Percentiles rank a stretch among this genome's conserved stretches.
Conservation (phyloP, 371 early-diverging fungal genomes). For the Rhizopus microsporus region DNA sequence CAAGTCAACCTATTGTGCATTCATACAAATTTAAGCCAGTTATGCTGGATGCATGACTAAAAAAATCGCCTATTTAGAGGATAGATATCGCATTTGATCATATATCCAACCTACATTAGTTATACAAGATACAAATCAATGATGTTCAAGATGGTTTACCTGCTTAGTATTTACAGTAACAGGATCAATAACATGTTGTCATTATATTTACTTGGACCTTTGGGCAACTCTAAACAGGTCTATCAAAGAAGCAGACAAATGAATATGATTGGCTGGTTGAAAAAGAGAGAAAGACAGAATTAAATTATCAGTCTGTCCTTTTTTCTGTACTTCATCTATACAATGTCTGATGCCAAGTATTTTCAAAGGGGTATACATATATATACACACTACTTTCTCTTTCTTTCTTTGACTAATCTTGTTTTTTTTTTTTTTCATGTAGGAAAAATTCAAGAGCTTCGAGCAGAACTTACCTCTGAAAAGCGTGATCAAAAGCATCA, state of each 20-base stretch:
- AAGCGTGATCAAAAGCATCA: slow-evolving; percentile 87
- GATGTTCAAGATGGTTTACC: too few species aligned
- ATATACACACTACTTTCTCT: not conserved
- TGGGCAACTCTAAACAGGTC: too few species aligned
- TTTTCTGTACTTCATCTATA: not conserved
- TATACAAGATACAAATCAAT: too few species aligned
- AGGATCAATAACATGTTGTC: too few species aligned
- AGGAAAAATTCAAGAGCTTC: slow-evolving; percentile 96
- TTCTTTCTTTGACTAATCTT: not conserved
- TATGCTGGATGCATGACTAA: too few species aligned
- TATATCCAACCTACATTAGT: too few species aligned
- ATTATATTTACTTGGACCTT: too few species aligned
- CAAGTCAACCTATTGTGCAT: too few species aligned
- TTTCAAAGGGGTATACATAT: slow-evolving; percentile 75
- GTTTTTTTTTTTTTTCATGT: slow-evolving; percentile 1
- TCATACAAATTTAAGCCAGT: too few species aligned
- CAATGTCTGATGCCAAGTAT: slow-evolving; percentile 81
- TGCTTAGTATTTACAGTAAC: too few species aligned
- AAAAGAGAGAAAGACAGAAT: slow-evolving; percentile 4
- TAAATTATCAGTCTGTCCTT: not conserved
- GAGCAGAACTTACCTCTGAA: slow-evolving; percentile 87
- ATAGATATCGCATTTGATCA: too few species aligned
- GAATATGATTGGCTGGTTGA: slow-evolving; percentile 2
- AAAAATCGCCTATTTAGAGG: too few species aligned
- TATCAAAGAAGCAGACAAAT: not conserved